Conservation (phyloP, 208 protist genomes). For the Trypanosoma scelopori region DNA sequence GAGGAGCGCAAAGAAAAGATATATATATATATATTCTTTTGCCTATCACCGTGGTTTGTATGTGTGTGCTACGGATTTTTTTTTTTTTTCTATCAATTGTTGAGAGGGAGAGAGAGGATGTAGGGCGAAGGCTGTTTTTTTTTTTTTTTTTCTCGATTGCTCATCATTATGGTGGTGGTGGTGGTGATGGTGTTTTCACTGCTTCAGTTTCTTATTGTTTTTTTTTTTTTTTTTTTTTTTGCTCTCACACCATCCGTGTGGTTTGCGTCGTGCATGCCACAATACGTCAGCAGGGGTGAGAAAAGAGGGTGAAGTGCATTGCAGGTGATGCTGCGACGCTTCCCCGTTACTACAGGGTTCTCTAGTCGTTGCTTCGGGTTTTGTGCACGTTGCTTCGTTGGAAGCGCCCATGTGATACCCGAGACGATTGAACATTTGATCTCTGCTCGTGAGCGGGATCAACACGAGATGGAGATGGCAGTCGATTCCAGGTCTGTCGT, state of each 20-base stretch:
- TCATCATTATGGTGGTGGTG: no score
- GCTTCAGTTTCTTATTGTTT: no score
- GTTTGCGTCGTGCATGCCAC: no score
- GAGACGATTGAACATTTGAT: constrained; percentile 58
- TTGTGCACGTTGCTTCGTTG: constrained; percentile 8
- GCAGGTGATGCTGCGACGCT: constrained; percentile 18
- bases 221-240: no score
- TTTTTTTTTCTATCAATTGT: no score
- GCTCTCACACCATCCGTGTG: no score
- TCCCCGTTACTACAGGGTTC: background rate
- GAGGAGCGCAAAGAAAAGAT: background rate
- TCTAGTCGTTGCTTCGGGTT: background rate
- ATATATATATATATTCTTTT: background rate
- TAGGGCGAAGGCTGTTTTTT: no score
- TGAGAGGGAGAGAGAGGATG: no score
- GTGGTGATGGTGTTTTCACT: no score
- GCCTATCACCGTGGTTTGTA: no score
- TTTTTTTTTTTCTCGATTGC: no score
- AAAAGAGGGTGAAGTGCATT: background rate
- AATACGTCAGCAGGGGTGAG: background rate
- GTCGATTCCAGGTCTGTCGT: constrained; percentile 76
- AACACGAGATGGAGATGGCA: constrained; percentile 44
- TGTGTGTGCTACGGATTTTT: no score
- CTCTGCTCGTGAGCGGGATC: constrained; percentile 52
- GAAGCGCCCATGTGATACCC: constrained; percentile 11